These are phyloP conservation scores for Cydonia oblonga DNA, from an alignment of 331 rosid species.

Conservation along the genomic window DNA sequence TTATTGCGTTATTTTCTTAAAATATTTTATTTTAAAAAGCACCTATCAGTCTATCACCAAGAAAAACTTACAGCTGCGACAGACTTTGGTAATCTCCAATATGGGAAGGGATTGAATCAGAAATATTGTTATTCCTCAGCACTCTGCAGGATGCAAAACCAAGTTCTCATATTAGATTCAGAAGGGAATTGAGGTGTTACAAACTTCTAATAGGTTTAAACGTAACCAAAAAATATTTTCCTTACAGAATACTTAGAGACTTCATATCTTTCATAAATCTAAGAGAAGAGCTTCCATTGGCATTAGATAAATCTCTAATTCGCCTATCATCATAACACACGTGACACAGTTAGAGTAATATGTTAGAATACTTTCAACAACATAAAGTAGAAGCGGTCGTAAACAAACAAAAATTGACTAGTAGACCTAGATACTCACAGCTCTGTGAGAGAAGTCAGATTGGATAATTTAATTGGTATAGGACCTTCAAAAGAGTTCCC, in stretches of 20 bases:
- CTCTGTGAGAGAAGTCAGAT: slow-evolving; percentile 44
- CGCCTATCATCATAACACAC: slow-evolving; percentile 28
- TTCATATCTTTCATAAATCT: slow-evolving; percentile 50
- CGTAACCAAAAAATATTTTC: background rate
- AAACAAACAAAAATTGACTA: background rate
- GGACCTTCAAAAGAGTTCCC: slow-evolving; percentile 74
- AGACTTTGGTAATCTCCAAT: slow-evolving; percentile 43
- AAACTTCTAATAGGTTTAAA: background rate
- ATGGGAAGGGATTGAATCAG: slow-evolving; percentile 54
- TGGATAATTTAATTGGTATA: slow-evolving; percentile 47
- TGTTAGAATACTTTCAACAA: too few relatives aligned
- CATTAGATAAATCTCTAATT: slow-evolving; percentile 49
- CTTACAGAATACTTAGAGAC: slow-evolving; percentile 51
- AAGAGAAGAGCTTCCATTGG: slow-evolving; percentile 59
- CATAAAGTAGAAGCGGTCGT: too few relatives aligned
- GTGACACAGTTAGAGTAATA: slow-evolving; percentile 4
- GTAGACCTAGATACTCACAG: slow-evolving; percentile 39
- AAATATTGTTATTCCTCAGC: slow-evolving; percentile 54
- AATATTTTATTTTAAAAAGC: background rate
- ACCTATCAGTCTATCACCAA: background rate
- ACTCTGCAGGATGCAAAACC: slow-evolving; percentile 35
- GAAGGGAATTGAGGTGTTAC: background rate
- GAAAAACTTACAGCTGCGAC: slow-evolving; percentile 44
- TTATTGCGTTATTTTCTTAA: background rate
- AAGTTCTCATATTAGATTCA: background rate